Base-by-base conservation (phyloP, 805 yeast species). In the Yamadazyma insecticola region DNA sequence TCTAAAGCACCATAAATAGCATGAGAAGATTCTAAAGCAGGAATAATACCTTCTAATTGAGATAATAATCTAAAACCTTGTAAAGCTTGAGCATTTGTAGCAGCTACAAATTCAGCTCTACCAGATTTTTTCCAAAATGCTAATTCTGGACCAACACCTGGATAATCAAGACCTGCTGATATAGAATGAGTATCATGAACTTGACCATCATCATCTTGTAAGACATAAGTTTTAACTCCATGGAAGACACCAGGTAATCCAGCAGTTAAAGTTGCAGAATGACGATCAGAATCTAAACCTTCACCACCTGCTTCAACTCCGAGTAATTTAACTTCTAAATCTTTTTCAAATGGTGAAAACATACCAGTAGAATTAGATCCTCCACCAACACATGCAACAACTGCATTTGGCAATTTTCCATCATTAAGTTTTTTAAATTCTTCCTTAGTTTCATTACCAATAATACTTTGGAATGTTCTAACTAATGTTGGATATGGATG, bases 281-380 rank as follows among this genome's bases (percentile, higher is more conserved):
- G 97, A 49, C 74, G 70, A n/a, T 70, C 75, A 16, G 97, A 81
- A 51, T 86, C 87, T 30, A 90, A 44, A 55, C 99, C 99, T 47
- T 86, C 95, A 60, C 99, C 99, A 57, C 96, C 99, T 30, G 99
- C 99, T 67, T 92, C 99, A 39, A 89, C 87, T 57, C 99, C 99
- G 18, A 89, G 63, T 54, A 92, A 67, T 52, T 75, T 76, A 26
- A 92, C 99, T 6, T 74, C 65, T 11, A 55, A 43, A 55, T 88
- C 96, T 12, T 85, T 67, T 55, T 87, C 94, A 54, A 92, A 92
- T 33, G 97, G 97, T 14, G 87, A 79, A 61, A 92, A 92, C 75
- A 90, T 78, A 57, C 99, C 99, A 19, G 94, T 78, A 30, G 96
- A 81, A 72, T 92, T 92, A 13, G 96, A 87, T 34, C 99, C 99